Percentiles rank a stretch among this genome's conserved stretches.
These are phyloP conservation scores for Aureoboletus auriporus DNA, from an alignment of 768 basidiomycete genomes.

Conservation along the genomic window DNA sequence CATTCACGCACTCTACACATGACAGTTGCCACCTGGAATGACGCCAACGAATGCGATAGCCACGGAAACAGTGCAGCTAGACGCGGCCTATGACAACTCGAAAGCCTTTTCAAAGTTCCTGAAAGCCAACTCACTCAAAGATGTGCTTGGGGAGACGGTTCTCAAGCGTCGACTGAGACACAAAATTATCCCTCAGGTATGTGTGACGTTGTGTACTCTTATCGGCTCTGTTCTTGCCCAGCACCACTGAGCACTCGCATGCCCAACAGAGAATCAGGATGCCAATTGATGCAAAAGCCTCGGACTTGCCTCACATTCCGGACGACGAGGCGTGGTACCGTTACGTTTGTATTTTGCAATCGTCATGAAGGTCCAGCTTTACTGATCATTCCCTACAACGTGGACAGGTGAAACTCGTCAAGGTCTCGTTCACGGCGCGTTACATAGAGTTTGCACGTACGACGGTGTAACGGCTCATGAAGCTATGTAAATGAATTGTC, in stretches of 20 bases:
- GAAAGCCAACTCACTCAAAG: constrained; percentile 18
- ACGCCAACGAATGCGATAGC: constrained; percentile 2
- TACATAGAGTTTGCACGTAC: constrained; percentile 17
- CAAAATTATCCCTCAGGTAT: constrained; percentile 40
- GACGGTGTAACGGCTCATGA: not conserved
- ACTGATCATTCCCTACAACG: not conserved
- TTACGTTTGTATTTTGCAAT: constrained; percentile 18
- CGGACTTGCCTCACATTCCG: constrained; percentile 32
- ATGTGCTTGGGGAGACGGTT: constrained; percentile 14
- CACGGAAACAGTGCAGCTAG: constrained; percentile 4
- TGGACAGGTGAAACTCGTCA: constrained; percentile 13
- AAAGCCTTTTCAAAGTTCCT: constrained; percentile 33
- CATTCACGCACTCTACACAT: not conserved
- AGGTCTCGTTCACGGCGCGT: constrained; percentile 15
- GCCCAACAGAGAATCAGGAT: constrained; percentile 14
- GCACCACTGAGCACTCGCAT: not conserved
- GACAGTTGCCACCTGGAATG: constrained; percentile 14
- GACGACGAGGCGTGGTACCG: constrained; percentile 35
- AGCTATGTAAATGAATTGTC: too few relatives aligned
- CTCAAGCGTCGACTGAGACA: constrained; percentile 25
- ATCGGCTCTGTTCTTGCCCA: too few relatives aligned
- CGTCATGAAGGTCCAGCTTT: not conserved
- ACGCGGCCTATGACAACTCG: constrained; percentile 39
- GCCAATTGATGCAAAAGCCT: constrained; percentile 27
- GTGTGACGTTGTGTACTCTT: not conserved